These are phyloP conservation scores for Kalanchoe fedtschenkoi DNA, from an alignment of 164 flowering plant genomes.

Conservation along the genomic window DNA sequence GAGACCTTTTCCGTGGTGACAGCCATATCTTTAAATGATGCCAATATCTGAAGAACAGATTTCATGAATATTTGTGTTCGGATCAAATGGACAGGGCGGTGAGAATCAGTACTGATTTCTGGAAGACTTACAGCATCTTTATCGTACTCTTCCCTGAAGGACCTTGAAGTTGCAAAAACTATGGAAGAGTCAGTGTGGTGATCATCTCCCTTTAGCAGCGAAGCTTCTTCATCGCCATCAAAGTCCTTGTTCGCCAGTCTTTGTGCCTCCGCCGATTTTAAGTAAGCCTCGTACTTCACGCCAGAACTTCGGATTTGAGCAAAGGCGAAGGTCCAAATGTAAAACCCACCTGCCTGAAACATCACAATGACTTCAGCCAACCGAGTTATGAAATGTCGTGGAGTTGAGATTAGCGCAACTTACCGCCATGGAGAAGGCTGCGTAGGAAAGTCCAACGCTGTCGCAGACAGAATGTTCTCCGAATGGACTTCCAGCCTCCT, in stretches of 20 bases:
- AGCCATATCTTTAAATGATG: slow-evolving; percentile 9
- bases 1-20: slow-evolving; percentile 9
- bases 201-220: slow-evolving; percentile 35
- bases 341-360: slow-evolving; percentile 74
- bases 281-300: slow-evolving; percentile 19
- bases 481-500: slow-evolving; percentile 66
- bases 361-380: not conserved
- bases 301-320: slow-evolving; percentile 47
- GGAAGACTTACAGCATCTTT: slow-evolving; percentile 28
- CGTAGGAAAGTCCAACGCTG: slow-evolving; percentile 59
- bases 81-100: not conserved
- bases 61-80: not conserved
- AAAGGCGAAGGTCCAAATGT: slow-evolving; percentile 83
- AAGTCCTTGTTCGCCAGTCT: slow-evolving; percentile 39
- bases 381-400: not conserved
- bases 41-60: not conserved
- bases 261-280: slow-evolving; percentile 9
- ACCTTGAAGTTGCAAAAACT: slow-evolving; percentile 16
- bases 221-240: slow-evolving; percentile 29
- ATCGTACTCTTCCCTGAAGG: slow-evolving; percentile 19
- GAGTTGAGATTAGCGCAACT: slow-evolving; percentile 3
- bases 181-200: slow-evolving; percentile 17
- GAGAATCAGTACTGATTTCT: not conserved
- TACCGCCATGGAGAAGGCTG: slow-evolving; percentile 87
- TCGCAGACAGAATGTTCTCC: slow-evolving; percentile 46